phyloP scores from a whole-genome alignment of 208 protist genomes.

The Acanthamoeba royreba region DNA sequence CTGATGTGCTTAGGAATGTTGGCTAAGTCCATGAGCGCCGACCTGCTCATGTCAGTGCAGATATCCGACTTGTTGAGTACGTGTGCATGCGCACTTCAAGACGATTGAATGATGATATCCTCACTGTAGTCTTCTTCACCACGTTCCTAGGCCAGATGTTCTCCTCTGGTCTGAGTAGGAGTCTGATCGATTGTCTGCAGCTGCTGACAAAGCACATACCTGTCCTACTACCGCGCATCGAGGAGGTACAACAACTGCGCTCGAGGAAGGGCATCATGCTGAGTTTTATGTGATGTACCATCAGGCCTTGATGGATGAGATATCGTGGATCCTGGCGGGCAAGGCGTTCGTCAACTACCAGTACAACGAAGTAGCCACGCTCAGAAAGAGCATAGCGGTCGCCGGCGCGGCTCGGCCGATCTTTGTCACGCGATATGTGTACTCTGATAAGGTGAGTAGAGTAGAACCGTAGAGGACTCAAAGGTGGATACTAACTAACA shows the following conservation, averaged over 20 bases:
- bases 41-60: constrained; percentile 11
- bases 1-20: constrained; percentile 73
- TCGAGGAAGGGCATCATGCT: neutral
- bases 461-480: neutral
- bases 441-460: neutral
- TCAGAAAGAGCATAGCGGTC: neutral
- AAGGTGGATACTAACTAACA: neutral
- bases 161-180: constrained; percentile 12
- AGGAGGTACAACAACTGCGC: constrained; percentile 38
- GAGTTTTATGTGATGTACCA: neutral
- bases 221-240: constrained; percentile 65
- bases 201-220: constrained; percentile 64
- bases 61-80: neutral
- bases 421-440: neutral
- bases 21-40: constrained; percentile 58
- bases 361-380: neutral
- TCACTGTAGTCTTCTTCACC: no score
- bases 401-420: neutral
- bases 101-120: no score
- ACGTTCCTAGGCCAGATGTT: constrained; percentile 71
- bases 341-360: neutral
- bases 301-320: neutral
- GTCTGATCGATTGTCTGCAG: constrained; percentile 50
- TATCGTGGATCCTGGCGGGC: constrained; percentile 4
- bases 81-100: no score